Conservation (phyloP, 225 moss, liverwort and hornwort genomes). For the Lunularia cruciata region DNA sequence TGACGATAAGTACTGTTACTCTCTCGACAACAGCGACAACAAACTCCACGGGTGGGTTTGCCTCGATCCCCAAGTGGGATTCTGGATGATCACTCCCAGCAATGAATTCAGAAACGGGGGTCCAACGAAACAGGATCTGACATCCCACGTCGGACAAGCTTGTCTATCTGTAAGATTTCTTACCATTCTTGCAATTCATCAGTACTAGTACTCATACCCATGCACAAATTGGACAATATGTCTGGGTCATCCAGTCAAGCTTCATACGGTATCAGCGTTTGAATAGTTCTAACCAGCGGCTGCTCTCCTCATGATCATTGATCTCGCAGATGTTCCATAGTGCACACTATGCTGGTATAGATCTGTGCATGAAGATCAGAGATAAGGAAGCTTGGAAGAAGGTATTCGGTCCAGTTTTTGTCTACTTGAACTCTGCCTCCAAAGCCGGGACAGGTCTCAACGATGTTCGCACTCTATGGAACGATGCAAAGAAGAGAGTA, state of each 20-base stretch:
- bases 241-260: too few relatives aligned
- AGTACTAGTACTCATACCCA: background rate
- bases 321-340: slow-evolving; percentile 76
- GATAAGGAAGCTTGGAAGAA: slow-evolving; percentile 17
- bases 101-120: slow-evolving; percentile 77
- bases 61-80: slow-evolving; percentile 51
- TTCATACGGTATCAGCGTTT: background rate
- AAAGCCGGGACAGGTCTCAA: slow-evolving; percentile 25
- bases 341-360: slow-evolving; percentile 66
- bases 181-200: background rate
- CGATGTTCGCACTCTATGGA: slow-evolving; percentile 34
- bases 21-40: slow-evolving; percentile 56
- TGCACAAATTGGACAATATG: background rate
- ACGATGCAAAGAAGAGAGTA: slow-evolving; percentile 14
- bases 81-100: slow-evolving; percentile 71
- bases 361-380: slow-evolving; percentile 27
- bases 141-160: slow-evolving; percentile 74
- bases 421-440: slow-evolving; percentile 21
- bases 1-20: slow-evolving; percentile 73
- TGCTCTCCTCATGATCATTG: background rate
- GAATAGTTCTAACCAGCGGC: background rate
- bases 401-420: slow-evolving; percentile 22
- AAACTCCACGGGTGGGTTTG: slow-evolving; percentile 75
- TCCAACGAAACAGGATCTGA: slow-evolving; percentile 69
- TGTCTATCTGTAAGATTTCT: slow-evolving; percentile 55